phyloP scores from a whole-genome alignment of 352 stramenopile genomes.

The Thalassiosira exigua region DNA sequence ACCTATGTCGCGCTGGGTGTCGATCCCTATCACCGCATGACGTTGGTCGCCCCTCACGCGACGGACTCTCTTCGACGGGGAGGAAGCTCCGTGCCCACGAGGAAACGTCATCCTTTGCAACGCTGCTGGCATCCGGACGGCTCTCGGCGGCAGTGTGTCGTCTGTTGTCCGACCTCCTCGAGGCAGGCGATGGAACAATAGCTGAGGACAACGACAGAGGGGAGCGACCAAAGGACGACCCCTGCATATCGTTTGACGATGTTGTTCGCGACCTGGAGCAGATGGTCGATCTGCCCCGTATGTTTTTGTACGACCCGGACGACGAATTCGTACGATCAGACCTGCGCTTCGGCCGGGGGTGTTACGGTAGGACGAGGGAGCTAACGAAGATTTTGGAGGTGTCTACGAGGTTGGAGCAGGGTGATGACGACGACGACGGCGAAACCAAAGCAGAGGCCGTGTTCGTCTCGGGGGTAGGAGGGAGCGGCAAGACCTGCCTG shows the following conservation, averaged over 20 bases:
- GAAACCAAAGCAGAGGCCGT: background rate
- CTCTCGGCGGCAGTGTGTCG: background rate
- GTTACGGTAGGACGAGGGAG: slow-evolving; percentile 18
- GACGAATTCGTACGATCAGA: background rate
- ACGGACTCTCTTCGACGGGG: too few relatives aligned
- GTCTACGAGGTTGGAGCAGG: slow-evolving; percentile 1
- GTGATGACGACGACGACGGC: background rate
- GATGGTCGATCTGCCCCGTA: slow-evolving; percentile 30
- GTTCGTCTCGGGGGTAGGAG: slow-evolving; percentile 7
- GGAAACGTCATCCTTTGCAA: background rate
- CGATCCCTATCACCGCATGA: too few relatives aligned
- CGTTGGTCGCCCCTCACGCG: too few relatives aligned
- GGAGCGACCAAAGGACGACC: background rate
- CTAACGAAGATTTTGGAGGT: slow-evolving; percentile 16
- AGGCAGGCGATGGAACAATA: background rate
- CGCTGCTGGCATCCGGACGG: background rate
- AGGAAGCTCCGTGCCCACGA: too few relatives aligned
- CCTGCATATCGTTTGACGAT: slow-evolving; percentile 20
- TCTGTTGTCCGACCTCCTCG: background rate
- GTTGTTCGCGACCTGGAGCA: slow-evolving; percentile 35
- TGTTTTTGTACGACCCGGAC: slow-evolving; percentile 32
- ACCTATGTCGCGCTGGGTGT: too few relatives aligned
- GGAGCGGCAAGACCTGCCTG: slow-evolving; percentile 11
- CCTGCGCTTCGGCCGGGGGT: slow-evolving; percentile 21
- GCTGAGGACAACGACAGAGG: background rate